Evolutionary conservation across 352 stramenopile genomes (phyloP), one percentile per base, ranked within the genome.

Genomic region (Pythium phragmitis): DNA sequence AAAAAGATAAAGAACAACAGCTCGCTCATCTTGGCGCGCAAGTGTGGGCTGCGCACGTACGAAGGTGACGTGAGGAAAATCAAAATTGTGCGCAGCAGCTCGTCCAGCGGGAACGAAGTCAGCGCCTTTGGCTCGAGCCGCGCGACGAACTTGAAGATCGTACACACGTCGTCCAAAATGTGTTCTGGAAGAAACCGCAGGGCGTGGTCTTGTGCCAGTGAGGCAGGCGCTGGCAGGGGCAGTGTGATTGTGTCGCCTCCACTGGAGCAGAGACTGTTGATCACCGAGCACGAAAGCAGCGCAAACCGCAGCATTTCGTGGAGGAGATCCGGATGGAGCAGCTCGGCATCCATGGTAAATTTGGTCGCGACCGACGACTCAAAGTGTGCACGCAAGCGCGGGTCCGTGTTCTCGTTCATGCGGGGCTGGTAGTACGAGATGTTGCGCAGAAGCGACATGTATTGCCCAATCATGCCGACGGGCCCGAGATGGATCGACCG

Each of bases 1-100:
- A 99, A 77, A 66, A 98, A 99, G 43, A 98, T 80, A 60, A 98
- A 85, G 70, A 98, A 98, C 21, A 99, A 69, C 6, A 98, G 85
- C 75, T 99, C 92, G 17, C 94, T 98, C 65, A 99, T 93, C 59
- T 97, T 98, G 19, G 97, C 97, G 30, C 97, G 88, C 37, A 99
- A 72, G 71, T 99, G 93, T 41, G 90, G 92, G 50, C 85, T 96
- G 45, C 89, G 79, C 17, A 98, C 85, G 47, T 92, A 88, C 54
- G 75, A 70, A 2, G 91, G 89, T 23, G 88, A 92, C 4, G 92
- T 96, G 39, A 99, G 68, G 46, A 98, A 90, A 41, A 96, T 85
- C 7, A 98, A 79, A 33, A 96, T 90, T 73, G 98, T 91, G 26
- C 77, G 79, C 46, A 98, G 89, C 9, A 98, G 69, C 36, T 97